A percentile compares a stretch with the other conserved stretches of the same genome.
Conservation (phyloP, 2,329 filamentous ascomycete genomes). For the Penicillium freii region DNA sequence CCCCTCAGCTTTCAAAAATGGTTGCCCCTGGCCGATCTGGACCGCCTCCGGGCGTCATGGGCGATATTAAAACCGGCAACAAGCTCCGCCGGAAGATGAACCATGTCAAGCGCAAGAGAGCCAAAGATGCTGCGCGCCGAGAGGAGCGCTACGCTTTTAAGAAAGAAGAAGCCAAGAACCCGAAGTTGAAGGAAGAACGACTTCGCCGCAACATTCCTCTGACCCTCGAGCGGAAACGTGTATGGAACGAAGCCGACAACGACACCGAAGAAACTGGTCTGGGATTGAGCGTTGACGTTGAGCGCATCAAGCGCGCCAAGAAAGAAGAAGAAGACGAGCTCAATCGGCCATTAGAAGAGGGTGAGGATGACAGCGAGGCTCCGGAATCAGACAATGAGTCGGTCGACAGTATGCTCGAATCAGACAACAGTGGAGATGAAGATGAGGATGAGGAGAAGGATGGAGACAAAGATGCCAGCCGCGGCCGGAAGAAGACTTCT, state of each 20-base stretch:
- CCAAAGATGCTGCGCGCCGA: slow-evolving; percentile 69
- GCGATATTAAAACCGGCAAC: slow-evolving; percentile 63
- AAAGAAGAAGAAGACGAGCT: slow-evolving; percentile 46
- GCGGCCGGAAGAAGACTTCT: slow-evolving; percentile 35
- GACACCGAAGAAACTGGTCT: slow-evolving; percentile 47
- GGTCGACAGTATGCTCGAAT: slow-evolving; percentile 72
- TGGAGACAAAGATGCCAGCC: slow-evolving; percentile 32
- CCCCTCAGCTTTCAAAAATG: slow-evolving; percentile 40
- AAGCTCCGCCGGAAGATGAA: slow-evolving; percentile 77
- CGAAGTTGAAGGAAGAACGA: slow-evolving; percentile 69
- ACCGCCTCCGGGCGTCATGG: slow-evolving; percentile 45
- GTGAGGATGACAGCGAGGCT: slow-evolving; percentile 45
- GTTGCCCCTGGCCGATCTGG: slow-evolving; percentile 46
- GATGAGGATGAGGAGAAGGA: slow-evolving; percentile 50
- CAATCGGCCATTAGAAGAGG: slow-evolving; percentile 42
- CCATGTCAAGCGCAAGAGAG: slow-evolving; percentile 76
- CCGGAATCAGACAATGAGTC: slow-evolving; percentile 55
- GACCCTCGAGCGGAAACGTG: slow-evolving; percentile 82
- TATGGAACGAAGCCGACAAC: slow-evolving; percentile 75
- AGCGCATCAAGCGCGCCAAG: slow-evolving; percentile 49
- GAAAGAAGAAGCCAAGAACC: slow-evolving; percentile 82
- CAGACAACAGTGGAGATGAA: slow-evolving; percentile 52
- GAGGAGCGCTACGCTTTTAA: slow-evolving; percentile 75
- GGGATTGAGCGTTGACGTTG: slow-evolving; percentile 49
- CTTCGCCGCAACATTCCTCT: slow-evolving; percentile 74